phyloP scores from a whole-genome alignment of 2,329 filamentous ascomycete genomes.

The Ophiocordyceps camponoti-leonardi region DNA sequence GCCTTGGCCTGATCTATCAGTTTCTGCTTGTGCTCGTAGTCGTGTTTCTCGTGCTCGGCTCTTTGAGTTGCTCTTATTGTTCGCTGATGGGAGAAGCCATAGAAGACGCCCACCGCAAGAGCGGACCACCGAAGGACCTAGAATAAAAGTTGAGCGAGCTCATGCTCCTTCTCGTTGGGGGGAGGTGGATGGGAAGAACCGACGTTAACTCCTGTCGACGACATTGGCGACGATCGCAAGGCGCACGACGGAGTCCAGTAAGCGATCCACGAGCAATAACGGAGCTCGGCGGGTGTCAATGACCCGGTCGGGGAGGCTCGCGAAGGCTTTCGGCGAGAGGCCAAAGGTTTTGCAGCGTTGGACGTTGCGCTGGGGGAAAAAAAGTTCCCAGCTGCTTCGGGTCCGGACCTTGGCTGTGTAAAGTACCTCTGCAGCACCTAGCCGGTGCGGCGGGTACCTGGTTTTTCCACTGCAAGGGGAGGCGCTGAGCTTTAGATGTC shows the following conservation, averaged over 20 bases:
- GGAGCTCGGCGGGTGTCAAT: slow-evolving; percentile 23
- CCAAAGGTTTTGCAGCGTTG: slow-evolving; percentile 18
- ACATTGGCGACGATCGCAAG: slow-evolving; percentile 35
- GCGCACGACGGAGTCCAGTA: slow-evolving; percentile 20
- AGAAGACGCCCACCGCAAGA: slow-evolving; percentile 79
- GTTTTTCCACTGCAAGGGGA: neutral
- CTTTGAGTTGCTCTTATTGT: slow-evolving; percentile 57
- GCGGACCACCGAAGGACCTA: slow-evolving; percentile 96
- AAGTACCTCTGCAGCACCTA: slow-evolving; percentile 5
- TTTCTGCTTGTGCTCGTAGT: slow-evolving; percentile 80
- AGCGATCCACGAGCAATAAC: slow-evolving; percentile 16
- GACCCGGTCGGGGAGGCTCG: slow-evolving; percentile 22
- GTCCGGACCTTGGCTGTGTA: neutral
- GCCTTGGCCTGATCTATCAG: slow-evolving; percentile 88
- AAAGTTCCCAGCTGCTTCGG: neutral
- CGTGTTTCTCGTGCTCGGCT: slow-evolving; percentile 52
- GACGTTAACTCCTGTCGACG: slow-evolving; percentile 54
- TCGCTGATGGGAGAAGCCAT: slow-evolving; percentile 88
- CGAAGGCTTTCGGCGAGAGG: slow-evolving; percentile 11
- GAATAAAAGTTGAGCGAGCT: slow-evolving; percentile 12
- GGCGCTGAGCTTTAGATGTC: neutral
- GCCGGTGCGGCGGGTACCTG: neutral
- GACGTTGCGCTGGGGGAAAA: slow-evolving; percentile 4
- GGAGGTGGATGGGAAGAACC: slow-evolving; percentile 14
- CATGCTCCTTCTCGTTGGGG: neutral